Base-by-base conservation (phyloP, 106 monocot species). In the Apostasia shenzhenica region DNA sequence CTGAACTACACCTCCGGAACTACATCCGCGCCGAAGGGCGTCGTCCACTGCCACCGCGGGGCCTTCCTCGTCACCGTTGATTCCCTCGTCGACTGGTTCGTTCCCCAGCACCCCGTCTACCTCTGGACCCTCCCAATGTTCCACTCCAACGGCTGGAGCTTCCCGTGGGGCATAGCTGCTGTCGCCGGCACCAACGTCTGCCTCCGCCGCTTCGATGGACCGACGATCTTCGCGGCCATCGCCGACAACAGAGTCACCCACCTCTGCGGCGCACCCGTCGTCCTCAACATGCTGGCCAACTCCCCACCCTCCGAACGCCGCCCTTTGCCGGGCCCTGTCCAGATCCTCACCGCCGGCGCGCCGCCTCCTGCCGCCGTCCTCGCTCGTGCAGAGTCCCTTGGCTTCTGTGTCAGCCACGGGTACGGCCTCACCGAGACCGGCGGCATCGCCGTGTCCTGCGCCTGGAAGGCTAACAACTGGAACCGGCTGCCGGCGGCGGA, bases 111-210 rank as follows among this genome's bases (percentile, higher is more conserved):
- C 11, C 81, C 94, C 1, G 79, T 83, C 10, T 88, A 80, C 64
- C 81, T 91, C 4, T 94, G 94, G 91, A 88, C 91, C 41, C 85
- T 91, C 13, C 91, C 94, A 39, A 90, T 94, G 90, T 94, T 90
- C 81, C 94, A 94, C 77, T 70, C 80, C 72, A 94, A 94, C 71
- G 90, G 90, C 12, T 94, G 94, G 94, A 76, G 82, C 78, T 90
- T 74, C 77, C 78, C 90, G 0, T 88, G 85, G 82, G 94, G 82
- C 12, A 53, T 94, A n/a, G 90, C 90, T 2, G 90, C 84, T 46
- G 55, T 55, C 5, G 94, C 87, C 37, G 94, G 88, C 69, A 83
- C 85, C 69, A 94, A 94, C 79, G 45, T 94, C 68, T 94, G 90
- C 85, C 84, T 94, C 54, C 84, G 94, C 64, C 73, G 73, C 55